Evolutionary conservation across 495 filamentous ascomycete species (phyloP), one percentile per base, ranked within the genome.

Genomic region (Neurospora sp.): DNA sequence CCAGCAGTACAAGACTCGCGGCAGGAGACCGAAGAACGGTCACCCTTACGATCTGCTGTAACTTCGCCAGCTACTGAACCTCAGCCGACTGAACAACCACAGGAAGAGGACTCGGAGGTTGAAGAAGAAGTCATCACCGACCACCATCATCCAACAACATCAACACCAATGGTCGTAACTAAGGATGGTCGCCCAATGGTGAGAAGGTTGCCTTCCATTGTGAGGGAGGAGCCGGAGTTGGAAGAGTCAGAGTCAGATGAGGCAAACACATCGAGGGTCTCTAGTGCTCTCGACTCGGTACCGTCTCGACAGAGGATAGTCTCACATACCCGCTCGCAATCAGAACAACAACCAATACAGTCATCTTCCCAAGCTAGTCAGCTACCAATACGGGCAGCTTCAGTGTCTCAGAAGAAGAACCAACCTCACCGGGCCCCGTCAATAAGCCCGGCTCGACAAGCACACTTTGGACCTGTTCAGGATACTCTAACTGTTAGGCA

Each of bases 391-490:
- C 54, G 54, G 54, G 54, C 54, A 35, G 54, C 54, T 66, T 66
- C 54, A 35, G 54, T 66, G 54, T 66, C 54, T 35, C 54, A 66
- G 27, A 66, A 27, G 11, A 66, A 66, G 7, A 66, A 18, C 74
- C 46, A 82, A 77, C 37, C 80, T 79, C 31, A 76, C 27, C 38
- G 69, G 72, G 2, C 23, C 2, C 35, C 54, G 1, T 66, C 54
- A 31, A 77, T 70, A 70, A 79, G 79, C 70, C 78, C 81, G n/a
- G 75, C 73, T 38, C 87, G 94, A 69, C 91, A 90, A 40, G 88
- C 93, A 18, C 92, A 90, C 73, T 97, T 97, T 75, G 90, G 91
- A 2, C 79, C 86, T 72, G 78, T 81, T 39, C 77, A 83, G 18
- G 83, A 85, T 69, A 88, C 76, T 80, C 88, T 81, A 79, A 85